Evolutionary conservation across 1,284 basidiomycete species (phyloP), one percentile per base, ranked within the genome.

Genomic region (Uromyces viciae-fabae): DNA sequence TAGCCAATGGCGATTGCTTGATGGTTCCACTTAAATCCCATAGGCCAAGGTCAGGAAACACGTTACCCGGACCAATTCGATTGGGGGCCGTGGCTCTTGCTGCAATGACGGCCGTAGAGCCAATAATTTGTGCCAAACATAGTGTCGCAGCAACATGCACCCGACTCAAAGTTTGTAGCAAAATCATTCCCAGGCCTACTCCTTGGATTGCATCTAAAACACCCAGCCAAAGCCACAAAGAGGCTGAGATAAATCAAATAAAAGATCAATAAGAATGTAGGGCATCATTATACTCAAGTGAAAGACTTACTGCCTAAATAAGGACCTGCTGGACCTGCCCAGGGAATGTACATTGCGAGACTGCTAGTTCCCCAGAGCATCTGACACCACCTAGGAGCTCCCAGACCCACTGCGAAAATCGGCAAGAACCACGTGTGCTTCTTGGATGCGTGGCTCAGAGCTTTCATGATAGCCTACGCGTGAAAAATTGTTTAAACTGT

Each of bases 341-440:
- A 96, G 19, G 94, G 94, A 82, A 95, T 91, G 85, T 95, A 96
- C 31, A 94, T 86, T 1, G 92, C 92, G 38, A 93, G 88, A n/a
- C 92, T 93, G 11, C 92, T 93, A 9, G 92, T 93, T 83, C 93
- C 92, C 92, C 92, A 94, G 43, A 94, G 85, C 89, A 93, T 93
- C 90, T 92, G 82, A 88, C 94, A 95, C 94, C 94, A 96, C 84
- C 93, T 88, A 19, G 94, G 94, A 46, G 93, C 93, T 77, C 94
- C 94, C 74, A 96, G 89, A 84, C 94, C 94, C 79, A 96, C 93
- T 11, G 94, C 94, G 84, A 96, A 96, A 22, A 96, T 93, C 78
- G 94, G 93, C 69, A 96, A 87, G 22, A 96, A 88, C 94, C 94
- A 96, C 15, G 94, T 95, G 85, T 96, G 94, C 5, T 92, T 93